Evolutionary conservation across 306 rosid species (phyloP).

Genomic region (Vicia sativa): DNA sequence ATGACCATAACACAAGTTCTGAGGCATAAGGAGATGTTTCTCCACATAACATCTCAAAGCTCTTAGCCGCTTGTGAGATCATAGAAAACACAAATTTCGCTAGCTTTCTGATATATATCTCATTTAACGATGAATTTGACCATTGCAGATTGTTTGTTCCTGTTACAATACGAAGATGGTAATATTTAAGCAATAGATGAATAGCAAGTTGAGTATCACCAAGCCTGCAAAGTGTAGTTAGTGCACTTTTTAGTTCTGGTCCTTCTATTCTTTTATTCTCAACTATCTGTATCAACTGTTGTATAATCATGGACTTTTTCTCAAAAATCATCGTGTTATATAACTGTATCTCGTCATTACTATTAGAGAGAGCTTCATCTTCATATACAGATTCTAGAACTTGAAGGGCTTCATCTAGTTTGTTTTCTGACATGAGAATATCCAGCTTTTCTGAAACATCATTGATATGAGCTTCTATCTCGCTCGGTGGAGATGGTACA

Average conservation of each 20-base stretch:
- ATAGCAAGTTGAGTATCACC: slow-evolving; percentile 63
- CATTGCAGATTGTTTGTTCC: slow-evolving; percentile 45
- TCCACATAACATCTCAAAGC: slow-evolving; percentile 61
- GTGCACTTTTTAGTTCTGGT: slow-evolving; percentile 54
- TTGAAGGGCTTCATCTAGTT: slow-evolving; percentile 61
- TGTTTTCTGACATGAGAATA: slow-evolving; percentile 57
- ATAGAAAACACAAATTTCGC: slow-evolving; percentile 66
- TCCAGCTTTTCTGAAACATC: slow-evolving; percentile 65
- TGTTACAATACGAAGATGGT: slow-evolving; percentile 49
- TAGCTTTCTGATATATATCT: slow-evolving; percentile 50
- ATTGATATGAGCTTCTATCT: slow-evolving; percentile 51
- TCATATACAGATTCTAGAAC: slow-evolving; percentile 57
- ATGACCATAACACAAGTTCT: slow-evolving; percentile 56
- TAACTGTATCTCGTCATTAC: slow-evolving; percentile 38
- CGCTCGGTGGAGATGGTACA: slow-evolving; percentile 38
- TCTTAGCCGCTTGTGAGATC: slow-evolving; percentile 70
- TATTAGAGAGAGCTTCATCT: slow-evolving; percentile 41
- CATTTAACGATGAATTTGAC: slow-evolving; percentile 46
- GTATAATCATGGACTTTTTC: slow-evolving; percentile 49
- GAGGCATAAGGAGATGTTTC: slow-evolving; percentile 54
- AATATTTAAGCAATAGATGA: slow-evolving; percentile 55
- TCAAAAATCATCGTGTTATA: slow-evolving; percentile 53
- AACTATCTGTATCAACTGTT: slow-evolving; percentile 45
- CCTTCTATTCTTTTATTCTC: slow-evolving; percentile 52
- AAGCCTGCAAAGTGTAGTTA: slow-evolving; percentile 57